Percentiles rank a stretch among this genome's conserved stretches.
phyloP scores from a whole-genome alignment of 495 filamentous ascomycete species.

The Schizothecium vesticola region DNA sequence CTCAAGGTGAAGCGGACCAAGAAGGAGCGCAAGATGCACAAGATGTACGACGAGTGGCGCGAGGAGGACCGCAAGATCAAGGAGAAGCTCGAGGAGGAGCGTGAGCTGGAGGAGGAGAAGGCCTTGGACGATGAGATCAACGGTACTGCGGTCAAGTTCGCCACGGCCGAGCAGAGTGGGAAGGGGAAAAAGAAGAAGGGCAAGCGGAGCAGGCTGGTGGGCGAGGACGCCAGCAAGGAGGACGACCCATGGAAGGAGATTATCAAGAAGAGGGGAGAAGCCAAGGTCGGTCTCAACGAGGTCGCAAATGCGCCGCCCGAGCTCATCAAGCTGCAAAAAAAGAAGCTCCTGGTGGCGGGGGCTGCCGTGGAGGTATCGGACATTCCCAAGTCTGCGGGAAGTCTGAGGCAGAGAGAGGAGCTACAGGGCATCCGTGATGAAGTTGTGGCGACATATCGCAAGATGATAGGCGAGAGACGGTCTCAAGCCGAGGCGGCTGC shows the following conservation, averaged over 20 bases:
- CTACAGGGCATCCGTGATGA: slow-evolving; percentile 65
- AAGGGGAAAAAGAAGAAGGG: slow-evolving; percentile 50
- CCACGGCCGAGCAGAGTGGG: slow-evolving; percentile 25
- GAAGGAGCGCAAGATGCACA: slow-evolving; percentile 77
- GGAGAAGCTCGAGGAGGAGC: slow-evolving; percentile 54
- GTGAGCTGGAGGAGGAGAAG: slow-evolving; percentile 59
- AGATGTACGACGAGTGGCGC: slow-evolving; percentile 76
- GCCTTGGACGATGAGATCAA: slow-evolving; percentile 54
- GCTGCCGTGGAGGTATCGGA: slow-evolving; percentile 66
- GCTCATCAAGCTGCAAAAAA: slow-evolving; percentile 54
- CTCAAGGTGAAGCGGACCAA: slow-evolving; percentile 59
- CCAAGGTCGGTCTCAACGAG: slow-evolving; percentile 64
- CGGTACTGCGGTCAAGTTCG: slow-evolving; percentile 52
- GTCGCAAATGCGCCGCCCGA: slow-evolving; percentile 76
- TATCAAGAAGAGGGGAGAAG: slow-evolving; percentile 52
- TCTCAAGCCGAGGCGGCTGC: slow-evolving; percentile 1
- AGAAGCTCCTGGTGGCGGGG: slow-evolving; percentile 66
- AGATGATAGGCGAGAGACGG: slow-evolving; percentile 68
- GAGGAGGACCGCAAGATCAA: slow-evolving; percentile 54
- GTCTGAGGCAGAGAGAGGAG: slow-evolving; percentile 77
- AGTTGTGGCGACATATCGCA: slow-evolving; percentile 77
- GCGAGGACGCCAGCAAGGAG: slow-evolving; percentile 34
- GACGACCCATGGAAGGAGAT: slow-evolving; percentile 80
- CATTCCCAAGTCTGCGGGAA: slow-evolving; percentile 71
- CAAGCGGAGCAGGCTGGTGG: slow-evolving; percentile 38